Base-by-base conservation (phyloP, 2,329 filamentous ascomycete species). In the Colletotrichum gloeosporioides region DNA sequence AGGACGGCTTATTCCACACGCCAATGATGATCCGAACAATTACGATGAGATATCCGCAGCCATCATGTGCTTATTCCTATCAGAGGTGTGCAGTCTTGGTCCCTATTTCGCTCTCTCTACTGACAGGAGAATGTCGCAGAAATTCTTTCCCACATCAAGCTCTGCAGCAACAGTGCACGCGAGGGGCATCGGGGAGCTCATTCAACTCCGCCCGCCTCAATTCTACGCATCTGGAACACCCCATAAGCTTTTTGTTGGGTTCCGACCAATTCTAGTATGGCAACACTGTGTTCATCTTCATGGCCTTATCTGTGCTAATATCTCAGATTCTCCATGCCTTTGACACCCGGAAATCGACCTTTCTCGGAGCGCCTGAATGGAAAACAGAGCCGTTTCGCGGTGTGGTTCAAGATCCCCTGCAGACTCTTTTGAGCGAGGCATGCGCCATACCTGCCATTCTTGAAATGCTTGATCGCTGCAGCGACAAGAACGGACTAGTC, bases 221-320 rank as follows among this genome's bases (percentile, higher is more conserved):
- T 77, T 77, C 9, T 87, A 84, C 63, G 77, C 77, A 5, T 80
- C 80, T 3, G 85, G 84, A 2, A 73, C 82, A n/a, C 77, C 83
- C 0, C 85, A 87, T 61, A 81, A 80, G 39, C 78, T 87, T 0
- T 87, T 87, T 66, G 78, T 85, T 2, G 86, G 85, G 1, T 85
- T 85, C 64, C 79, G 86, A n/a, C 85, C 86, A 8, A 77, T 85
- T 8, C 78, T 87, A 34, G 86, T 86, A 79, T 53, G 83, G 0
- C 22, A 44, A 3, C 16, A 44, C 39, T 44, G 36, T 5, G 36
- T 22, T 13, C 4, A 61, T 32, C 15, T 27, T 15, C 25, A 61
- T 16, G 16, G n/a, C 8, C 10, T 6, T 10, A 31, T 18, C 32
- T 5, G 12, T 18, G 31, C 13, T 29, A 2, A 31, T 12, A 18